Percentiles rank a stretch among this genome's conserved stretches.
Evolutionary conservation across 2,329 filamentous ascomycete species (phyloP).

Genomic region (Alternaria hordeiaustralica): DNA sequence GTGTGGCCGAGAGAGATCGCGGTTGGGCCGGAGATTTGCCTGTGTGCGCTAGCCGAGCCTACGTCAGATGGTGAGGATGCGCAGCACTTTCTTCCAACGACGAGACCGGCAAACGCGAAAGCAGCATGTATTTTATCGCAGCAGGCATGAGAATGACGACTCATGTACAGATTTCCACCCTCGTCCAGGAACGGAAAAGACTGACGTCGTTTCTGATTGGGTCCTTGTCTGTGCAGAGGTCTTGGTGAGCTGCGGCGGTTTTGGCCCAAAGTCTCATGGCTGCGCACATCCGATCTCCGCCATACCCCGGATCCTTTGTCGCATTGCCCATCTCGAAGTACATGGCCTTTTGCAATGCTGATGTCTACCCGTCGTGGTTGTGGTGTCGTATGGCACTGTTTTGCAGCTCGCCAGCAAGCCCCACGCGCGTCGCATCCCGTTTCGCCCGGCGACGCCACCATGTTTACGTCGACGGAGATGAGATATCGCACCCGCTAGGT

Average conservation of each 20-base stretch:
- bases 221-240: not conserved
- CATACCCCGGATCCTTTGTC: not conserved
- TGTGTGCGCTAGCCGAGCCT: not conserved
- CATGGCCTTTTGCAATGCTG: fast-evolving
- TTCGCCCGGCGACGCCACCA: not conserved
- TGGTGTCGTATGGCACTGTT: not conserved
- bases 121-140: not conserved
- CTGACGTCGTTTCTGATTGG: not conserved
- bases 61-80: not conserved
- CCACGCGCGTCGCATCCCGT: not conserved
- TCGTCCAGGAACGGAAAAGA: not conserved
- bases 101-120: not conserved
- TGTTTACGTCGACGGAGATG: not conserved
- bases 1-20: not conserved
- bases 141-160: not conserved
- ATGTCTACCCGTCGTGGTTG: not conserved
- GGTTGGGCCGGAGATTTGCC: not conserved
- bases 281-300: not conserved
- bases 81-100: not conserved
- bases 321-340: not conserved
- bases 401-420: not conserved
- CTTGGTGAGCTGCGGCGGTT: not conserved
- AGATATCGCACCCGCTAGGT: not conserved
- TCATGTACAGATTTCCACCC: fast-evolving
- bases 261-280: not conserved